Evolutionary conservation across 164 flowering plant species (phyloP).

Genomic region (Aristolochia fimbriata): DNA sequence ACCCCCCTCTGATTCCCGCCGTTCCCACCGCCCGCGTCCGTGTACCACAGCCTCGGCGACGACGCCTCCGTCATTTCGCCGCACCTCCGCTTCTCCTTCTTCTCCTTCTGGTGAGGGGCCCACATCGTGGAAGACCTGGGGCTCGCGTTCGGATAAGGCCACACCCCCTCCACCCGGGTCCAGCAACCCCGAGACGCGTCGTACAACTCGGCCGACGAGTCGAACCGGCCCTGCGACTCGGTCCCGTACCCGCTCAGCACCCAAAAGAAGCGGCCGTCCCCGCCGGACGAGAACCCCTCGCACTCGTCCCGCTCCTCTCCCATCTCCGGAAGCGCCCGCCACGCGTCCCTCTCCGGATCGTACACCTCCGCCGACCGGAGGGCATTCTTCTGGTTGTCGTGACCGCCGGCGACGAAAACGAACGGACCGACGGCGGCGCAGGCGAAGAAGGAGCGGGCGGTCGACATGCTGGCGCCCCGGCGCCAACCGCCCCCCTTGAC

Average conservation of each 20-base stretch:
- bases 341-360: conserved; percentile 12
- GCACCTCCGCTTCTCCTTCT: not conserved
- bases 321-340: conserved; percentile 15
- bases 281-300: conserved; percentile 16
- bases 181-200: conserved; percentile 13
- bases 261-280: conserved; percentile 16
- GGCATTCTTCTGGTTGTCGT: conserved; percentile 24
- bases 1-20: conserved; percentile 2
- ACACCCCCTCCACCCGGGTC: conserved; percentile 9
- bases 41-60: not conserved
- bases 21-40: not conserved
- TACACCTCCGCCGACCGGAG: conserved; percentile 17
- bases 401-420: conserved; percentile 23
- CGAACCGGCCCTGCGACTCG: conserved; percentile 24
- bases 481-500: conserved; percentile 12
- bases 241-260: conserved; percentile 30
- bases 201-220: conserved; percentile 17
- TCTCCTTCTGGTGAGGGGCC: no score
- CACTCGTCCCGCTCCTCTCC: conserved; percentile 21
- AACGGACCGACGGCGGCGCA: conserved; percentile 11
- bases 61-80: not conserved
- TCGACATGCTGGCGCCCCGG: conserved; percentile 16
- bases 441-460: conserved; percentile 24
- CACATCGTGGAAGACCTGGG: conserved; percentile 4
- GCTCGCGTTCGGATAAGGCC: conserved; percentile 9